Evolutionary conservation across 2,329 filamentous ascomycete genomes (phyloP), one percentile per base, ranked within the genome.

Genomic region (Stagonosporopsis tanaceti): DNA sequence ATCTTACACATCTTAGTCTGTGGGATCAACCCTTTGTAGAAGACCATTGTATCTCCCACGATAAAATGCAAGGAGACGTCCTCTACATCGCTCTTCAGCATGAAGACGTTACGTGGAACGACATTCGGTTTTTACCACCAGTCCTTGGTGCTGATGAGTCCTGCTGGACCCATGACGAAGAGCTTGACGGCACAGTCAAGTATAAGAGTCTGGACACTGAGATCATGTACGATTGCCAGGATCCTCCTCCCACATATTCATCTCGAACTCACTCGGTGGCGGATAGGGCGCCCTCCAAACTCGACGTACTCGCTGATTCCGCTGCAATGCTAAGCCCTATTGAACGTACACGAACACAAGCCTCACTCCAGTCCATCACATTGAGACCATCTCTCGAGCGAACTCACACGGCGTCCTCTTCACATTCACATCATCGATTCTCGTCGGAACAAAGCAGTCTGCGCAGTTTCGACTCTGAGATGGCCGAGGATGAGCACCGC

Each of bases 141-240:
- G 64, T 69, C 3, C 61, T 64, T 11, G 72, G 71, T 44, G 58
- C 65, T 15, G 72, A 76, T 47, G 74, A 78, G 25, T 66, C 68
- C 8, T 77, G 74, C 59, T 78, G 76, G 76, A 66, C 63, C 28
- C 73, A 75, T 48, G 74, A 78, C 39, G 73, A 74, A 50, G 75
- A 77, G 52, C 70, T 78, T 9, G 76, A 78, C 55, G 75, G 76
- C 41, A 63, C 67, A 22, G 64, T 66, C 61, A 75, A 69, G 51
- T 73, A 68, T 63, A 74, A 73, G 67, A 74, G 69, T 63, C 58
- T 76, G 65, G 72, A 77, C 60, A 71, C 74, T 42, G 75, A 78
- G 62, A 72, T 77, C 57, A 77, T 77, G 74, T 77, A 78, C 71
- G 74, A 76, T 61, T 77, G 76, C 63, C 73, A 75, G 67, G 72